Evolutionary conservation across 2,329 filamentous ascomycete species (phyloP), one percentile per base, ranked within the genome.

Genomic region (Colletotrichum sp.): DNA sequence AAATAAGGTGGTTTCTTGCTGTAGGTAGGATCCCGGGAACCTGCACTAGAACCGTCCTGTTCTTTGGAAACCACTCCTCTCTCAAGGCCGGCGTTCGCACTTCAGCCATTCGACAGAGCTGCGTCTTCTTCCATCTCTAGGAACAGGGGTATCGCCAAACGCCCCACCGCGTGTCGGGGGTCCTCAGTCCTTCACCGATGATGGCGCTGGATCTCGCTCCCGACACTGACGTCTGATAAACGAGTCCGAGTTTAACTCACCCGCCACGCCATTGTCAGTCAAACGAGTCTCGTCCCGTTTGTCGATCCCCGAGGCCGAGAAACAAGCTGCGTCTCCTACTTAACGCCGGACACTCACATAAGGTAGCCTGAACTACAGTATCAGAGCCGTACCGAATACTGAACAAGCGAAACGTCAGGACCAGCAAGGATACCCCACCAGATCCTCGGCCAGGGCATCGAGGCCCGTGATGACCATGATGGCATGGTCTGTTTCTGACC

Each of bases 21-120:
- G 43, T 28, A 60, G 43, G 34, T 65, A 34, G 32, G 32, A 34
- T 74, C 58, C 26, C 67, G 67, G 72, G 66, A 48, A 74, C 72
- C 72, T 74, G 72, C 72, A 71, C 67, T 74, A 71, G 72, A 38
- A 43, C 43, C 55, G n/a, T 28, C 52, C 71, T 52, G 28, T 66
- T 52, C 55, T 24, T 48, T 73, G 67, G 66, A 52, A 21, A 30
- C 24, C 18, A 63, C 24, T 24, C 69, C 21, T 26, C 64, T 13
- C 18, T 13, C 58, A 15, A 61, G 13, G 30, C 16, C 18, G n/a
- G n/a, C 58, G n/a, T 8, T 61, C 58, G 30, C 58, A 18, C n/a
- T 61, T 21, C 58, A 16, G 21, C 26, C 32, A 34, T 34, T 61
- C 28, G 13, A 34, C 28, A 21, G 13, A 28, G 9, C 10, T 24